Evolutionary conservation across 192 early-diverging fungal species (phyloP), one percentile per base, ranked within the genome.

Genomic region (Coemansia sp.): DNA sequence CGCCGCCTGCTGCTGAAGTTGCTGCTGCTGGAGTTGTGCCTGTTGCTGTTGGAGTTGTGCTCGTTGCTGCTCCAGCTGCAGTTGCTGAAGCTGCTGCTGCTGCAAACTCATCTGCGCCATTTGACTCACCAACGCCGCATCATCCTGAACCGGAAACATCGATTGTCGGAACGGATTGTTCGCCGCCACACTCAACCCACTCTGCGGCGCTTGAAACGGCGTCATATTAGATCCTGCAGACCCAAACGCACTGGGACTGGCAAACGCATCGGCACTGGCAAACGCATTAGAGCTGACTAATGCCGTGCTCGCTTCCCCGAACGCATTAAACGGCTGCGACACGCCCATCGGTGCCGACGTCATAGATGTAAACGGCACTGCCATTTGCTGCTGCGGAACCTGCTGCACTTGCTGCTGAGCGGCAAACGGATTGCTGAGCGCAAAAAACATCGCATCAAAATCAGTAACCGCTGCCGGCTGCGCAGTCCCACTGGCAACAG

Each of bases 101-200:
- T 73, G 76, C 27, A 74, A 12, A 43, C 37, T 65, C 68, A 74
- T 48, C 43, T 79, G 77, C 9, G 67, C 62, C 68, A 79, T 70
- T 21, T 73, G 76, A 50, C 43, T 66, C 17, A 56, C 52, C 50
- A 73, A 47, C 15, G 37, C 32, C 19, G 32, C 45, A 8, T 73
- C 56, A 1, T 50, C 8, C 53, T 69, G 66, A 2, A 60, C 35
- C 32, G 77, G 77, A 48, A 62, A 79, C 77, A 79, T 79, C 23
- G 77, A 79, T 57, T 79, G 77, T 2, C 77, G 69, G 52, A 79
- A 79, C 41, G 77, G 77, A 43, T 79, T 79, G 49, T 79, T 79
- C 38, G 65, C 72, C 15, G 77, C 67, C 5, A 74, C 77, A 55
- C 32, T 56, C 58, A 51, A 32, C 15, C 53, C 27, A 23, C 53